These are phyloP conservation scores for Periconia digitata DNA, from an alignment of 2,329 filamentous ascomycete genomes.

Conservation along the genomic window DNA sequence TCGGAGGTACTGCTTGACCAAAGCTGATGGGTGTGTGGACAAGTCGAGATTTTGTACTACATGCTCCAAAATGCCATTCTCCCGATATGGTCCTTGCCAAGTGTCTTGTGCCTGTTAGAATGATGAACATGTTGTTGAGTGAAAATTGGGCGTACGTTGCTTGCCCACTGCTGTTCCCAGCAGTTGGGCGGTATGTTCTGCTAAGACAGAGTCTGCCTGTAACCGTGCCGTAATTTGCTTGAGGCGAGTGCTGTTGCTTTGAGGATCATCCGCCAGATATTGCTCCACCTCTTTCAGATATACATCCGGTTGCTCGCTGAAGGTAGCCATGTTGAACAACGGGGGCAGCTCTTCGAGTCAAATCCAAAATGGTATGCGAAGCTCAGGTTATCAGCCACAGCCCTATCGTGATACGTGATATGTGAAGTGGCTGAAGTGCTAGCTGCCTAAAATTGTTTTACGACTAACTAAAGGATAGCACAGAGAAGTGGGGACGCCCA, in stretches of 20 bases:
- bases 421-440: neutral
- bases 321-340: conserved; percentile 16
- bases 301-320: conserved; percentile 18
- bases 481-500: no score
- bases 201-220: conserved; percentile 10
- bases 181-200: conserved; percentile 23
- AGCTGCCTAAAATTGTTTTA: neutral
- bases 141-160: conserved; percentile 21
- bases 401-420: neutral
- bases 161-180: conserved; percentile 38
- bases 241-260: conserved; percentile 17
- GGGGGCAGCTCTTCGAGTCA: neutral
- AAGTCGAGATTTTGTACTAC: conserved; percentile 28
- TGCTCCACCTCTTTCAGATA: conserved; percentile 19
- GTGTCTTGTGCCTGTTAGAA: conserved; percentile 32
- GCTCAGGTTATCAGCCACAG: neutral
- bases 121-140: neutral
- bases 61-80: conserved; percentile 31
- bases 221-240: conserved; percentile 18
- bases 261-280: conserved; percentile 9
- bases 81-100: conserved; percentile 32
- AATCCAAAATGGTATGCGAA: neutral
- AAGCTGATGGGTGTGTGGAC: conserved; percentile 12
- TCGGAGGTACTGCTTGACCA: conserved; percentile 38
- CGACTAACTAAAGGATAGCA: no score